Base-by-base conservation (phyloP, 2,329 filamentous ascomycete genomes). In the Botryotinia convoluta region DNA sequence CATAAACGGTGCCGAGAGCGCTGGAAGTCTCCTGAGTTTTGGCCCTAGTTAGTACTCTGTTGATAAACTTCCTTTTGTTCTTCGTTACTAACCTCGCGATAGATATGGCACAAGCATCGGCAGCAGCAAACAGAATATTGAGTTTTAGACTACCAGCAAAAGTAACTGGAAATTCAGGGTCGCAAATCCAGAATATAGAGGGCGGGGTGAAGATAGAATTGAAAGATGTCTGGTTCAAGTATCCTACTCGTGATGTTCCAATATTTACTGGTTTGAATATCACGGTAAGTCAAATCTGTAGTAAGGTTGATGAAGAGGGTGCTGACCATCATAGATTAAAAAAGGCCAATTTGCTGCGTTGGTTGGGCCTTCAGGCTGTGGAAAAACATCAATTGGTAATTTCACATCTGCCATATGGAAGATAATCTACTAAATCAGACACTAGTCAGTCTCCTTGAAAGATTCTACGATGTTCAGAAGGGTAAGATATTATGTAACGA, bases 291-390 rank as follows among this genome's bases (percentile, higher is more conserved):
- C 32, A 26, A 39, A n/a, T 16, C 26, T 22, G 26, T 39, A 26
- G 39, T 3, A 18, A 4, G 26, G 29, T 7, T 44, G 10, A 60
- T 22, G 18, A 37, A 6, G 37, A 39, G 26, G 29, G 69, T 69
- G 32, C 69, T 75, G 29, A 81, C 32, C 18, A 12, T 45, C 35
- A 16, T 35, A 79, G 75, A 79, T 79, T 59, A 83, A 89, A 76
- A 90, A 89, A 76, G 91, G 91, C 7, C 89, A 92, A 79, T 93
- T 92, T 78, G 90, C 88, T 0, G 91, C 90, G 1, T 84, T 93
- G 1, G 91, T 93, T 8, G 91, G 92, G 2, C 87, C 91, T 0
- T 91, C 89, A 1, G 91, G 91, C 74, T 69, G 74, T 62, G 37
- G 37, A 45, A 54, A 62, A 61, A 73, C 71, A n/a, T 69, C 65